Evolutionary conservation across 495 filamentous ascomycete species (phyloP).

Genomic region (Penicillium macrosclerotiorum): DNA sequence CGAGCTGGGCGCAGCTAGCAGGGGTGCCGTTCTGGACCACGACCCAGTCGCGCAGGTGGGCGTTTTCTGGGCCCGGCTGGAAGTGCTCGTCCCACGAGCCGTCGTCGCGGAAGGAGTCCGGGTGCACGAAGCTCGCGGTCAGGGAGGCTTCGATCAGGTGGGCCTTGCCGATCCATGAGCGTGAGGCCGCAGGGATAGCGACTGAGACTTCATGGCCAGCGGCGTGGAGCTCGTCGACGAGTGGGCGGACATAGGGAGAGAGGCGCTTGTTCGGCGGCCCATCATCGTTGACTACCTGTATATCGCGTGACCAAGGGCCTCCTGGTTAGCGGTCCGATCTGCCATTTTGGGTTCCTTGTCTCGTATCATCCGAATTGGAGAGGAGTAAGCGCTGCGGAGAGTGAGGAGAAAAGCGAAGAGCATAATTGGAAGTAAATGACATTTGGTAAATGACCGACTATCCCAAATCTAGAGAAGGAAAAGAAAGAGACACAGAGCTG

Average conservation of each 20-base stretch:
- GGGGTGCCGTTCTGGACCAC: slow-evolving; percentile 81
- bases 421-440: no score
- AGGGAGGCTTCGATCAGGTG: slow-evolving; percentile 85
- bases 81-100: slow-evolving; percentile 37
- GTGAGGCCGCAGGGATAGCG: slow-evolving; percentile 82
- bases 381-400: no score
- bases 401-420: no score
- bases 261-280: slow-evolving; percentile 83
- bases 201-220: slow-evolving; percentile 88
- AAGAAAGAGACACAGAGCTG: no score
- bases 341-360: background rate
- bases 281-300: slow-evolving; percentile 88
- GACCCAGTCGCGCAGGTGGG: slow-evolving; percentile 59
- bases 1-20: slow-evolving; percentile 85
- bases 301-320: background rate
- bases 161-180: slow-evolving; percentile 97
- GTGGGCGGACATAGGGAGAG: slow-evolving; percentile 85
- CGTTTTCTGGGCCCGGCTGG: slow-evolving; percentile 40
- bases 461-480: no score
- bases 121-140: slow-evolving; percentile 79
- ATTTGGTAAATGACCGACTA: no score
- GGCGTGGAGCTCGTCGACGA: slow-evolving; percentile 71
- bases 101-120: slow-evolving; percentile 55
- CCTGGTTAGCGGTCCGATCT: slow-evolving; percentile 3
- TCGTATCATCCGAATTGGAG: no score